Conservation (phyloP, 805 yeast species). For the Yarrowia bubula region DNA sequence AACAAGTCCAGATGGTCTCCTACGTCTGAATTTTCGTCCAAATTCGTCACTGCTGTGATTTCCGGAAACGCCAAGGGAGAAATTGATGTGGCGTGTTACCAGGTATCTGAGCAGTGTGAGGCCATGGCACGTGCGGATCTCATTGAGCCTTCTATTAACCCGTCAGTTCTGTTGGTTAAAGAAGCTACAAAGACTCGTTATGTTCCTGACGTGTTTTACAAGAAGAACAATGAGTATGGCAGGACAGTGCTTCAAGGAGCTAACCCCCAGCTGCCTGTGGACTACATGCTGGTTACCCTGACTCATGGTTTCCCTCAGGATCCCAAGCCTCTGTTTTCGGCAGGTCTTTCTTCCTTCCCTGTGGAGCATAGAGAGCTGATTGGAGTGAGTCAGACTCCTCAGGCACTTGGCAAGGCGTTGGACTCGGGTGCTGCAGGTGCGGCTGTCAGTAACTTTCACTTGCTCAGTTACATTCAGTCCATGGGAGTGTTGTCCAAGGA, state of each 20-base stretch:
- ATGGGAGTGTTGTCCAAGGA: constrained; percentile 55
- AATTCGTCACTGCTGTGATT: constrained; percentile 88
- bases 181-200: constrained; percentile 70
- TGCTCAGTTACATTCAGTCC: constrained; percentile 56
- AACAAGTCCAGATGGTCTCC: constrained; percentile 63
- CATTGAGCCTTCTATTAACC: constrained; percentile 84
- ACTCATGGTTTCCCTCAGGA: constrained; percentile 89
- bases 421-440: constrained; percentile 38
- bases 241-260: constrained; percentile 84
- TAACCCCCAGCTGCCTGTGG: constrained; percentile 91
- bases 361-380: constrained; percentile 76
- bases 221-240: constrained; percentile 82
- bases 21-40: constrained; percentile 71
- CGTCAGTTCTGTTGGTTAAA: constrained; percentile 78
- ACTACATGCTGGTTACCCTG: constrained; percentile 77
- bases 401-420: constrained; percentile 28
- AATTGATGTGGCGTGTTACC: constrained; percentile 87
- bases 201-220: constrained; percentile 92
- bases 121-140: constrained; percentile 83
- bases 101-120: constrained; percentile 84
- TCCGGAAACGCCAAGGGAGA: constrained; percentile 88
- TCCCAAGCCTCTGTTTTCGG: constrained; percentile 50
- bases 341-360: constrained; percentile 49
- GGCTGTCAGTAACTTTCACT: constrained; percentile 69
- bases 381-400: constrained; percentile 59